A percentile compares a stretch with the other conserved stretches of the same genome.
These are phyloP conservation scores for Bryopsis sp. DNA, from an alignment of 139 green algal genomes.

Conservation along the genomic window DNA sequence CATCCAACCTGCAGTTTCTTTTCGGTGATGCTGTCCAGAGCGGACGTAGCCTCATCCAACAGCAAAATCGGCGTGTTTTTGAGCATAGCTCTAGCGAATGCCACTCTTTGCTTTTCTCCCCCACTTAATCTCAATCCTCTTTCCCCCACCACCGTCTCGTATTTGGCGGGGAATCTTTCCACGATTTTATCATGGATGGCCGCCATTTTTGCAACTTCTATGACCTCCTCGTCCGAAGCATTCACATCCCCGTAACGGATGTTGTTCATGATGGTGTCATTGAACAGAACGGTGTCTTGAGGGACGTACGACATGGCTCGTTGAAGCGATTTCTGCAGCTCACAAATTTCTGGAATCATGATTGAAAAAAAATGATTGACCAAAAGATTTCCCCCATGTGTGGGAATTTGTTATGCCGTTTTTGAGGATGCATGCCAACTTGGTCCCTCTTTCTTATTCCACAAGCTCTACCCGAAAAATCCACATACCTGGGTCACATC, in stretches of 20 bases:
- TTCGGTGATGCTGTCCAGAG: slow-evolving; percentile 66
- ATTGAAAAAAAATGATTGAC: too few relatives aligned
- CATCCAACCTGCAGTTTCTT: too few relatives aligned
- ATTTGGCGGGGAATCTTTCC: slow-evolving; percentile 59
- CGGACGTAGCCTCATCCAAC: slow-evolving; percentile 86
- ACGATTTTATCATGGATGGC: slow-evolving; percentile 85
- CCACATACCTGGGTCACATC: slow-evolving; percentile 48
- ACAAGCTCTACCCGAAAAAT: slow-evolving; percentile 1
- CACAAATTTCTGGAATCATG: too few relatives aligned
- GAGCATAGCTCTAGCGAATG: slow-evolving; percentile 83
- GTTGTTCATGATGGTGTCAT: slow-evolving; percentile 85
- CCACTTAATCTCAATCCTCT: slow-evolving; percentile 31
- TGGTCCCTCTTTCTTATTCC: too few relatives aligned
- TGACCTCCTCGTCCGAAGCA: too few relatives aligned
- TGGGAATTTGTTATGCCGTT: too few relatives aligned
- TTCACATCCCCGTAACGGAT: slow-evolving; percentile 84
- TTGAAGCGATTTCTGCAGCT: slow-evolving; percentile 17
- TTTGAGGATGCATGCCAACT: too few relatives aligned
- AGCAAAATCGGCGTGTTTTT: slow-evolving; percentile 72
- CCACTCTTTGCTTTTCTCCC: slow-evolving; percentile 87
- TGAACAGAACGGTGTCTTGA: slow-evolving; percentile 82
- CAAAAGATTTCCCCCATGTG: too few relatives aligned
- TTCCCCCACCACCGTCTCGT: slow-evolving; percentile 59
- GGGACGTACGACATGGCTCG: slow-evolving; percentile 21
- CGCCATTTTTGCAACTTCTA: slow-evolving; percentile 53